Conservation (phyloP, 2,329 filamentous ascomycete species). For the Talaromyces verruculosus region DNA sequence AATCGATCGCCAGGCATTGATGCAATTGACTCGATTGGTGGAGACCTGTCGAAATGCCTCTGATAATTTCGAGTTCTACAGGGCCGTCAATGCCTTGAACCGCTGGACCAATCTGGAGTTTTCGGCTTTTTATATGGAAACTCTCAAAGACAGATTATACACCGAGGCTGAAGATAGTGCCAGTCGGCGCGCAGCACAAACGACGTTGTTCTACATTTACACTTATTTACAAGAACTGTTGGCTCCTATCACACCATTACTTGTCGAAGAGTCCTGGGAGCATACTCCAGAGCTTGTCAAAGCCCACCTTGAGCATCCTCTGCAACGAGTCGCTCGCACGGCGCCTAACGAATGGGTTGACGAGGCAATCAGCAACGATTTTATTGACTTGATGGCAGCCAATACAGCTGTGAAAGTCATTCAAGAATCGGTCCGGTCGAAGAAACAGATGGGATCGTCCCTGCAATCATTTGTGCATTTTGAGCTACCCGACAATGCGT, state of each 20-base stretch:
- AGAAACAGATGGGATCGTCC: conserved; percentile 75
- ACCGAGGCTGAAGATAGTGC: conserved; percentile 69
- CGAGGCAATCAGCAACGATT: conserved; percentile 50
- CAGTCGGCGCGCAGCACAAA: conserved; percentile 58
- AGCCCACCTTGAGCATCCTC: conserved; percentile 47
- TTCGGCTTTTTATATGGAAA: conserved; percentile 91
- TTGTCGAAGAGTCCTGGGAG: conserved; percentile 87
- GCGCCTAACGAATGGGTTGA: conserved; percentile 41
- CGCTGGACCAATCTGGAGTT: conserved; percentile 79
- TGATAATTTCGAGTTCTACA: conserved; percentile 76
- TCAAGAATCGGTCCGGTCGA: conserved; percentile 69
- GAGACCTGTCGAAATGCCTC: conserved; percentile 65
- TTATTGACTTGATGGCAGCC: conserved; percentile 48
- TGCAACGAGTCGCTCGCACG: conserved; percentile 39
- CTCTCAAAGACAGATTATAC: conserved; percentile 88
- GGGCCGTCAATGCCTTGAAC: conserved; percentile 70
- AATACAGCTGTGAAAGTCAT: conserved; percentile 70
- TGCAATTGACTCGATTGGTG: conserved; percentile 69
- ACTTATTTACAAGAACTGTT: conserved; percentile 74
- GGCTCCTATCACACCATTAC: conserved; percentile 73
- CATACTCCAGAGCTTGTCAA: conserved; percentile 68
- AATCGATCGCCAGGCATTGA: conserved; percentile 72
- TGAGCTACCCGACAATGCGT: conserved; percentile 27
- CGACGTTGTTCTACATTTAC: conserved; percentile 62
- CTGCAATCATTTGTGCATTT: conserved; percentile 70